phyloP scores from a whole-genome alignment of 1,284 basidiomycete genomes.

The Erythrobasidium hasegawianum region DNA sequence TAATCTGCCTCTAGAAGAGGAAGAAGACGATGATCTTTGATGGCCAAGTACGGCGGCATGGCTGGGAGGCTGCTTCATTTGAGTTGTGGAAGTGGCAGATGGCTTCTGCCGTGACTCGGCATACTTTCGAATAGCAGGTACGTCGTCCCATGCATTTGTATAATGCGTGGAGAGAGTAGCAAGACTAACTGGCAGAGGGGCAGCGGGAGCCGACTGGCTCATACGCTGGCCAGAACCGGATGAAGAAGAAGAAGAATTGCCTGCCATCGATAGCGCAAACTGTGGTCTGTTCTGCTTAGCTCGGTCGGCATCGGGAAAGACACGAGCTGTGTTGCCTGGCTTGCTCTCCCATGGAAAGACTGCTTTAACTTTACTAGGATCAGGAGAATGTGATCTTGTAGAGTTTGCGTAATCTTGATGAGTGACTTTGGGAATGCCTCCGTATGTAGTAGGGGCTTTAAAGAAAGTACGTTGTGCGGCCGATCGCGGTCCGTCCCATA shows the following conservation, averaged over 20 bases:
- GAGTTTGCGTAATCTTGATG: constrained; percentile 54
- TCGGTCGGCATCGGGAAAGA: constrained; percentile 56
- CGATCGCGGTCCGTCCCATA: constrained; percentile 53
- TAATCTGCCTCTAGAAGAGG: constrained; percentile 6
- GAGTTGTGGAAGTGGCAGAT: too few species aligned
- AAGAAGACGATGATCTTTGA: constrained; percentile 13
- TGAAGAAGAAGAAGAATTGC: constrained; percentile 37
- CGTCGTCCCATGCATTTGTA: constrained; percentile 75
- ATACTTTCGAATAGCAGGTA: constrained; percentile 72
- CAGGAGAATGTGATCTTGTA: constrained; percentile 56
- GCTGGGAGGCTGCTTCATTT: too few species aligned
- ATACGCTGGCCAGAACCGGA: background rate
- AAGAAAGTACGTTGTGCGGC: constrained; percentile 54
- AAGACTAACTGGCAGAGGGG: constrained; percentile 51
- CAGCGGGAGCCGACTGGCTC: constrained; percentile 29
- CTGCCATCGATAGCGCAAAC: constrained; percentile 35
- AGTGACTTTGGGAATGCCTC: constrained; percentile 47
- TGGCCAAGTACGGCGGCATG: constrained; percentile 5
- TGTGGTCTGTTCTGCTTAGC: constrained; percentile 53
- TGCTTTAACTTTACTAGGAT: constrained; percentile 65
- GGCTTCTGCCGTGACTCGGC: constrained; percentile 51
- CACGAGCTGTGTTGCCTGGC: constrained; percentile 50
- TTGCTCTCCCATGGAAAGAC: constrained; percentile 90
- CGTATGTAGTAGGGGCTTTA: constrained; percentile 55
- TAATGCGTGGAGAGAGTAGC: constrained; percentile 59